Conservation (phyloP, 768 basidiomycete species). For the Mycena olivaceomarginata region DNA sequence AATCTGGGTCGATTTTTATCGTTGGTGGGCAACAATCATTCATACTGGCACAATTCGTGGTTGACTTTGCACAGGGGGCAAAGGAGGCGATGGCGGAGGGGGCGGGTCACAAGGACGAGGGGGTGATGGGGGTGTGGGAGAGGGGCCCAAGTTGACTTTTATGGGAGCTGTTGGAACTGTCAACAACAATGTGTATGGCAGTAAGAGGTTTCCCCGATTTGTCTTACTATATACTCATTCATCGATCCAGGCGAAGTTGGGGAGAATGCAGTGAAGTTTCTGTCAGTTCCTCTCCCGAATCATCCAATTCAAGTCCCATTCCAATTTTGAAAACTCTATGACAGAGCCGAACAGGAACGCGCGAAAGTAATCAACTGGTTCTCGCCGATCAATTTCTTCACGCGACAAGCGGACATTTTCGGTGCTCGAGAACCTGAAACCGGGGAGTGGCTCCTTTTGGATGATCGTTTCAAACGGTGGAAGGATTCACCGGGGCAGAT, state of each 20-base stretch:
- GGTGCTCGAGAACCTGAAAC: neutral
- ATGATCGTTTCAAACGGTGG: neutral
- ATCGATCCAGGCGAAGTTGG: too few species aligned
- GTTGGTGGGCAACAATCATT: too few species aligned
- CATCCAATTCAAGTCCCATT: too few species aligned
- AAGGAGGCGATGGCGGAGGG: neutral
- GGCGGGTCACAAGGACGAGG: neutral
- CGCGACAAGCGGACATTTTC: neutral
- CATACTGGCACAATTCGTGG: too few species aligned
- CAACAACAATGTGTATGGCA: neutral
- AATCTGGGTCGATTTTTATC: too few species aligned
- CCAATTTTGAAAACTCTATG: too few species aligned
- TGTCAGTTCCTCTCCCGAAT: too few species aligned
- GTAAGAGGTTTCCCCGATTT: too few species aligned
- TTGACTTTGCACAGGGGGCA: neutral
- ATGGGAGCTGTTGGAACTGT: neutral
- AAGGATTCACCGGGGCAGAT: neutral
- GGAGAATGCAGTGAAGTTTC: too few species aligned
- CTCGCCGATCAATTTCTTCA: conserved; percentile 4
- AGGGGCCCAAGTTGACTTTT: neutral
- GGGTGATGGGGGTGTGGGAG: neutral
- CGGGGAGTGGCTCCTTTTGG: neutral
- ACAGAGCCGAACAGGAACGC: too few species aligned
- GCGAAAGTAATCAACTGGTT: too few species aligned
- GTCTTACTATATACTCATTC: too few species aligned